Conservation (phyloP, 306 rosid species). For the Ormosia emarginata region DNA sequence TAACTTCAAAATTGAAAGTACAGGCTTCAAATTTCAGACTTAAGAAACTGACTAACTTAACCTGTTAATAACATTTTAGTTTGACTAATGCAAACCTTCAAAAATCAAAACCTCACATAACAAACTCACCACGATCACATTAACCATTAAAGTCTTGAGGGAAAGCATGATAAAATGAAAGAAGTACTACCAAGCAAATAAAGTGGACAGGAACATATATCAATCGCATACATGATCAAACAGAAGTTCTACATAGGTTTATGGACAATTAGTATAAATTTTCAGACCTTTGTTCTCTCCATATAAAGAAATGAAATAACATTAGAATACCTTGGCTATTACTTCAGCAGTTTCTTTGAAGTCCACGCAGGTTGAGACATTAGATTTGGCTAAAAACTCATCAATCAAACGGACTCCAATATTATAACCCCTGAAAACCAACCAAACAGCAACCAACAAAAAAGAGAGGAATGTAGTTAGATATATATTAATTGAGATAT, state of each 20-base stretch:
- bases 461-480: neutral
- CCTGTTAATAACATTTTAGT: neutral
- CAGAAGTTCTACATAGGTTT: too few relatives aligned
- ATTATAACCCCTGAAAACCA: slow-evolving; percentile 70
- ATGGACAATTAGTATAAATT: neutral
- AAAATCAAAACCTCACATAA: neutral
- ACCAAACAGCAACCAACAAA: neutral
- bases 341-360: slow-evolving; percentile 93
- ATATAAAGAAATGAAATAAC: neutral
- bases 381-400: slow-evolving; percentile 97
- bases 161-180: neutral
- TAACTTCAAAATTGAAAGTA: too few relatives aligned
- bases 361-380: slow-evolving; percentile 86
- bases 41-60: neutral
- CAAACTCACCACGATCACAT: neutral
- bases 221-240: too few relatives aligned
- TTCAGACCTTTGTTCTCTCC: neutral
- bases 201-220: too few relatives aligned
- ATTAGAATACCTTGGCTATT: slow-evolving; percentile 79
- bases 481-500: too few relatives aligned
- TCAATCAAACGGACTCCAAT: slow-evolving; percentile 89
- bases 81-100: neutral
- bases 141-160: neutral
- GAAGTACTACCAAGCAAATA: too few relatives aligned
- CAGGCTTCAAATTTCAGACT: neutral